These are phyloP conservation scores for Trichoderma arundinaceum DNA, from an alignment of 2,329 filamentous ascomycete species.

Conservation along the genomic window DNA sequence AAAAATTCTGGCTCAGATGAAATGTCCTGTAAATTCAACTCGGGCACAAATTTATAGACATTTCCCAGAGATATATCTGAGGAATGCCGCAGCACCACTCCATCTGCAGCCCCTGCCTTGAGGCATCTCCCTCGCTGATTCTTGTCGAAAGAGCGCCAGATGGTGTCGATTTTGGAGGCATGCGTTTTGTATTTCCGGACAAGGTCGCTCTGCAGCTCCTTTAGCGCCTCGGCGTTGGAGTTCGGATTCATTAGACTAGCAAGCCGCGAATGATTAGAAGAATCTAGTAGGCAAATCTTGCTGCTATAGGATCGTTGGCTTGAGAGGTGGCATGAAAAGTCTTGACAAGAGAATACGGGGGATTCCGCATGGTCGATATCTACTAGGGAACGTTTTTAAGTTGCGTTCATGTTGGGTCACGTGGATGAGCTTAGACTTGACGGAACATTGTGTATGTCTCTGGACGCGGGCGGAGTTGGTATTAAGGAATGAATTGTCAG, in stretches of 20 bases:
- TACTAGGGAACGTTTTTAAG: too few species aligned
- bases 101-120: constrained; percentile 43
- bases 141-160: constrained; percentile 49
- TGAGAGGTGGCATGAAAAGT: too few species aligned
- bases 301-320: too few species aligned
- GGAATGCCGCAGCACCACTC: constrained; percentile 45
- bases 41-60: constrained; percentile 49
- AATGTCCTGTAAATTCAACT: constrained; percentile 53
- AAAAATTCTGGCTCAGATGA: constrained; percentile 37
- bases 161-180: constrained; percentile 42
- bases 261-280: background rate
- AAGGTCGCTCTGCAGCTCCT: constrained; percentile 48
- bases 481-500: too few species aligned
- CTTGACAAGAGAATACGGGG: too few species aligned
- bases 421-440: too few species aligned
- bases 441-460: too few species aligned
- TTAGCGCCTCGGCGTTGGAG: background rate
- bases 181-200: constrained; percentile 47
- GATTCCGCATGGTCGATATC: too few species aligned
- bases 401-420: too few species aligned
- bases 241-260: background rate
- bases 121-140: constrained; percentile 45
- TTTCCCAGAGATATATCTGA: constrained; percentile 45
- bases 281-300: background rate
- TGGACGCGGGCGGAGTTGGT: too few species aligned